phyloP scores from a whole-genome alignment of 257 asterid species.

The Linaria vulgaris region DNA sequence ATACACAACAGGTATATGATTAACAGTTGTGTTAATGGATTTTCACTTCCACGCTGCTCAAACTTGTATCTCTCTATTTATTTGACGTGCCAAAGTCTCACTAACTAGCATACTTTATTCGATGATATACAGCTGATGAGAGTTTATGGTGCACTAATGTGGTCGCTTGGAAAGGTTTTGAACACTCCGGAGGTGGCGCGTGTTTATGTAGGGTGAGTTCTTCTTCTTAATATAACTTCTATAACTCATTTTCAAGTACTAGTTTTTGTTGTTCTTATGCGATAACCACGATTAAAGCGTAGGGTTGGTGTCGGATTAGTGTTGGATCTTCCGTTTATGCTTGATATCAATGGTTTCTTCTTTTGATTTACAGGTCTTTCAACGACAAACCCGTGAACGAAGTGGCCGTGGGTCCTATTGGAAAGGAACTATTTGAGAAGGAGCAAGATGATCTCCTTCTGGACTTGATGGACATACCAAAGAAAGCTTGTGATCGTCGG shows the following conservation, averaged over 20 bases:
- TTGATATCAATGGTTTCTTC: not conserved
- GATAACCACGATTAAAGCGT: not conserved
- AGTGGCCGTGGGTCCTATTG: slow-evolving; percentile 62
- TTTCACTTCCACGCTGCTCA: not conserved
- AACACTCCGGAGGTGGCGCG: slow-evolving; percentile 93
- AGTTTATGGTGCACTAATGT: slow-evolving; percentile 98
- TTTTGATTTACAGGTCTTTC: slow-evolving; percentile 54
- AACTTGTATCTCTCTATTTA: slow-evolving; percentile 3
- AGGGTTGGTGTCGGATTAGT: not conserved
- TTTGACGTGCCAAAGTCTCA: not conserved
- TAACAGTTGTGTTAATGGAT: slow-evolving; percentile 6
- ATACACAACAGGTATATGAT: slow-evolving; percentile 79
- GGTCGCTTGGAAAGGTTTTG: slow-evolving; percentile 97
- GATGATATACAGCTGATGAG: slow-evolving; percentile 69
- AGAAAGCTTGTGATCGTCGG: slow-evolving; percentile 93
- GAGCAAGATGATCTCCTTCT: slow-evolving; percentile 91
- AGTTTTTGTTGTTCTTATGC: not conserved
- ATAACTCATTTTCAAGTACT: not conserved
- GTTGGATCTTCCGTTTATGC: not conserved
- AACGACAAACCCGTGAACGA: slow-evolving; percentile 79
- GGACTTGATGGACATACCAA: slow-evolving; percentile 90
- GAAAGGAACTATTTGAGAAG: slow-evolving; percentile 85
- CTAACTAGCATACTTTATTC: not conserved
- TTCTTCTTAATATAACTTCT: slow-evolving; percentile 1
- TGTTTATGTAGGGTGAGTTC: slow-evolving; percentile 83